phyloP scores from a whole-genome alignment of 2,329 filamentous ascomycete genomes.

The Chaetomiaceae sp. region DNA sequence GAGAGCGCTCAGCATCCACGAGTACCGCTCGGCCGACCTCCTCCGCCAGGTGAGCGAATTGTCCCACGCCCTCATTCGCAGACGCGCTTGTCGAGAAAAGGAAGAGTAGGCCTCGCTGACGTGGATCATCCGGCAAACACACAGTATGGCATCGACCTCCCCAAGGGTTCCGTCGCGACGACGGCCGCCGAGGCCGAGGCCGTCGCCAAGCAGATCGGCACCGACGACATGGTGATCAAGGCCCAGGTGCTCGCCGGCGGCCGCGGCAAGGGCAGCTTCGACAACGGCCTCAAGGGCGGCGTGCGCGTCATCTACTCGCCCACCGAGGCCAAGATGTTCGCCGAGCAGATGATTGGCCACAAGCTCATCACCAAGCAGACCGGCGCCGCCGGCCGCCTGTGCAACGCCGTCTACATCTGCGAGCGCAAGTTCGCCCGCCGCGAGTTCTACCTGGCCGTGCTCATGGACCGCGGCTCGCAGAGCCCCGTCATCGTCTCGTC shows the following conservation, averaged over 20 bases:
- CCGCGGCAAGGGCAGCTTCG: slow-evolving; percentile 94
- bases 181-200: slow-evolving; percentile 81
- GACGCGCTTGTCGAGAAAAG: slow-evolving; percentile 13
- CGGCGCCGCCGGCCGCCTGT: slow-evolving; percentile 84
- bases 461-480: slow-evolving; percentile 94
- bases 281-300: slow-evolving; percentile 98
- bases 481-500: slow-evolving; percentile 93
- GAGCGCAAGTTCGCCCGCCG: slow-evolving; percentile 99
- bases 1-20: slow-evolving; percentile 91
- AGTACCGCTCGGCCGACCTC: slow-evolving; percentile 93
- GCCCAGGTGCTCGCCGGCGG: slow-evolving; percentile 97
- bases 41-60: slow-evolving; percentile 58
- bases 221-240: slow-evolving; percentile 98
- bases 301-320: slow-evolving; percentile 99
- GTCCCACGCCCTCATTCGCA: slow-evolving; percentile 3
- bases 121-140: background rate
- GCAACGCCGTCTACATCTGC: slow-evolving; percentile 97
- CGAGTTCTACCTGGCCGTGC: slow-evolving; percentile 97
- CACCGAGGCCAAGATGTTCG: slow-evolving; percentile 93
- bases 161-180: slow-evolving; percentile 80
- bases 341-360: slow-evolving; percentile 98
- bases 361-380: slow-evolving; percentile 99
- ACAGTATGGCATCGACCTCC: slow-evolving; percentile 91
- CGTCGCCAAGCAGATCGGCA: slow-evolving; percentile 84
- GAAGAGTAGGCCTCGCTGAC: slow-evolving; percentile 11